These are phyloP conservation scores for Chlorella sp. DNA, from an alignment of 139 green algal genomes.

Conservation along the genomic window DNA sequence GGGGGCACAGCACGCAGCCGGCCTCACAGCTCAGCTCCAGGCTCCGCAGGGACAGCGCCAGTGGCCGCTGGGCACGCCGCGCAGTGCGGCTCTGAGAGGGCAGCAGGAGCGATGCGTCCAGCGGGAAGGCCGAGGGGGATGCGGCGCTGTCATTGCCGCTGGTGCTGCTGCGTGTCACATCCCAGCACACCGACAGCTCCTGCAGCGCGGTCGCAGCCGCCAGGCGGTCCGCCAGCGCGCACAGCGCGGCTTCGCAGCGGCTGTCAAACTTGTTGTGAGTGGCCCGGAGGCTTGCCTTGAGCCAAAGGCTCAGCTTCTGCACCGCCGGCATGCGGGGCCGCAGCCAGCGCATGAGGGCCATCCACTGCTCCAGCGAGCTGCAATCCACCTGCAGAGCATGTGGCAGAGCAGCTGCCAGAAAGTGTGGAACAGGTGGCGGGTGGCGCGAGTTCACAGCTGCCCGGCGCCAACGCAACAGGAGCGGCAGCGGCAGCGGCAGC, in stretches of 20 bases:
- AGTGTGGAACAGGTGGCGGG: not conserved
- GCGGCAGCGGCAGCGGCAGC: not conserved
- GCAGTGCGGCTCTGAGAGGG: not conserved
- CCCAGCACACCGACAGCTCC: not conserved
- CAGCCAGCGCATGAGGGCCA: not conserved
- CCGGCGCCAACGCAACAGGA: no score
- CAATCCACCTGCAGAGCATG: not conserved
- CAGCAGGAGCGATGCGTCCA: not conserved
- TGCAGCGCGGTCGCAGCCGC: not conserved
- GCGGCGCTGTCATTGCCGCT: not conserved
- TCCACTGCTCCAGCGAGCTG: not conserved
- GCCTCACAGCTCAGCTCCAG: slow-evolving; percentile 3
- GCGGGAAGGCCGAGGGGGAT: not conserved
- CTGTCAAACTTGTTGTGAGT: not conserved
- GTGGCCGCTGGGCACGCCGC: not conserved
- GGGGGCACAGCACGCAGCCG: not conserved
- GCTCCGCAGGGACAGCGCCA: not conserved
- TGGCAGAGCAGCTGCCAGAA: not conserved
- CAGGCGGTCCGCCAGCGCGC: not conserved
- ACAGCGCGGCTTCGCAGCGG: not conserved
- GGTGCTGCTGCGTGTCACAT: not conserved
- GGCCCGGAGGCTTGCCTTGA: not conserved
- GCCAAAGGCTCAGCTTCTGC: not conserved
- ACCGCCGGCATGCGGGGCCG: not conserved
- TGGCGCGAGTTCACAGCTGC: not conserved